Base-by-base conservation (phyloP, 305 asterid genomes). In the Fraxinus latifolia region DNA sequence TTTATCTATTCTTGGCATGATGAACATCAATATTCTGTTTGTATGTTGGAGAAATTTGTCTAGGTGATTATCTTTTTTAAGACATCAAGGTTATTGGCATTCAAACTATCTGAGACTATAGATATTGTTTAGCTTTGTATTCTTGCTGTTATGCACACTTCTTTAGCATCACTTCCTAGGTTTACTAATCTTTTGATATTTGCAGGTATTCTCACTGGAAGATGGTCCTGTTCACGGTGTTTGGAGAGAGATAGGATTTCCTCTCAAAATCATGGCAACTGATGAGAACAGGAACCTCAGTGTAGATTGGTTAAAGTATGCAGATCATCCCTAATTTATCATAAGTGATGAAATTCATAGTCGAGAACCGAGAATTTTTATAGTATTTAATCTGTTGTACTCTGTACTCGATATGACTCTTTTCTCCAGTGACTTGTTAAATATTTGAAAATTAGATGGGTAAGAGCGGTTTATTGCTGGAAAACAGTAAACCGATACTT, bases 271-370 rank as follows among this genome's bases (percentile, higher is more conserved):
- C 77, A 82, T 89, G 81, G 75, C 83, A 71, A 83, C 86, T 39
- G 87, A 87, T 14, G 89, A 88, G 83, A 87, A 84, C 84, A 77
- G 72, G 90, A 85, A 84, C 86, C 88, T 83, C 77, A 77, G 80
- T 53, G 83, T 95, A 77, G 99, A 96, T 86, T 96, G 99, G 99
- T 90, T 96, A 80, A 91, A 90, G 99, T 96, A 92, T 80, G 98
- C 42, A 55, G 34, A 62, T 15, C 27, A 2, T 81, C 34, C 85
- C 80, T 33, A 21, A 11, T 50, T 53, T 75, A 12, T 79, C 70
- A 29, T 55, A 78, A 68, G 15, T 70, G 72, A 77, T 83, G 29
- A 42, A 76, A 74, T 27, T 27, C 5, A 27, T 68, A 11, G 39
- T 15, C 8, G 17, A 68, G 17, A 27, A 68, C 37, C 8, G 19